Conservation (phyloP, 2,329 filamentous ascomycete species). For the Tolypocladium endophyticum region DNA sequence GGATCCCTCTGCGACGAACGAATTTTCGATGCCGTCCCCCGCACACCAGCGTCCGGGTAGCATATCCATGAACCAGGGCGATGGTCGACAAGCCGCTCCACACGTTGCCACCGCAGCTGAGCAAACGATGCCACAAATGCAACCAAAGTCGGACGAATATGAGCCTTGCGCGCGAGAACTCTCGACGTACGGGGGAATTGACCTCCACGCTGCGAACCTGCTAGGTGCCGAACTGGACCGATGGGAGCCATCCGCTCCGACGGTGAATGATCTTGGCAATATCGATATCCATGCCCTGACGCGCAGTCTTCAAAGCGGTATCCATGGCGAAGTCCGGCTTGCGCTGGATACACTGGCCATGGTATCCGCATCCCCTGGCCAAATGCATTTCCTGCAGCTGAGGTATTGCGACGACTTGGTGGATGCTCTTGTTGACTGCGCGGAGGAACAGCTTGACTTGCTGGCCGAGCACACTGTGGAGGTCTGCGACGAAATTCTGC, state of each 20-base stretch:
- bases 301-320: slow-evolving; percentile 80
- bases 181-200: slow-evolving; percentile 60
- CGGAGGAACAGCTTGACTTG: slow-evolving; percentile 75
- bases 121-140: slow-evolving; percentile 25
- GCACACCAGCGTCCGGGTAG: slow-evolving; percentile 29
- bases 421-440: slow-evolving; percentile 81
- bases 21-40: slow-evolving; percentile 37
- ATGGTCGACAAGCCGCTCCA: slow-evolving; percentile 15
- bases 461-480: slow-evolving; percentile 79
- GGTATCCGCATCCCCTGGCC: slow-evolving; percentile 50
- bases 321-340: slow-evolving; percentile 79
- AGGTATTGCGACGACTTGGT: slow-evolving; percentile 77
- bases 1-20: slow-evolving; percentile 24
- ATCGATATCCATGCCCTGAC: slow-evolving; percentile 87
- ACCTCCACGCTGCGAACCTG: slow-evolving; percentile 52
- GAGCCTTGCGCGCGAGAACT: slow-evolving; percentile 43
- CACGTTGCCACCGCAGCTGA: slow-evolving; percentile 11
- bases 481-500: slow-evolving; percentile 74
- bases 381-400: slow-evolving; percentile 56
- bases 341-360: slow-evolving; percentile 75
- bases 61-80: slow-evolving; percentile 27
- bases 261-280: slow-evolving; percentile 66
- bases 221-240: slow-evolving; percentile 57
- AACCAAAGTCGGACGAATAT: slow-evolving; percentile 40
- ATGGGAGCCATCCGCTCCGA: slow-evolving; percentile 65